phyloP scores from a whole-genome alignment of 1,284 basidiomycete genomes.

The Wallemia mellicola region DNA sequence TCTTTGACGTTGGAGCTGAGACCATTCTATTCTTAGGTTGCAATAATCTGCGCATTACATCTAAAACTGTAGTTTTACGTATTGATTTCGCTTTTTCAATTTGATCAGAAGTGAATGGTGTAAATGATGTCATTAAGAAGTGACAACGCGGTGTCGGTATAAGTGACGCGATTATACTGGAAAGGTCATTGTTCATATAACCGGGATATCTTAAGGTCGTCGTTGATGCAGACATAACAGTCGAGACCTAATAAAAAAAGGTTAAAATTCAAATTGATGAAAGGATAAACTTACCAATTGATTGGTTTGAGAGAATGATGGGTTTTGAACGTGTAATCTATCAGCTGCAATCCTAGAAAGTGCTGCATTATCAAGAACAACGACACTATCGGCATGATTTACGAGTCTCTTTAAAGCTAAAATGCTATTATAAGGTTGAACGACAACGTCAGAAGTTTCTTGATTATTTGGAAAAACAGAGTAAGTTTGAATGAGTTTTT shows the following conservation, averaged over 20 bases:
- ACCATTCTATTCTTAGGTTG: slow-evolving; percentile 99
- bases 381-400: slow-evolving; percentile 87
- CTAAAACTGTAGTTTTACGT: slow-evolving; percentile 74
- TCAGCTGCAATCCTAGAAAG: slow-evolving; percentile 72
- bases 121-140: slow-evolving; percentile 99
- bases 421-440: slow-evolving; percentile 89
- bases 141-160: slow-evolving; percentile 98
- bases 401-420: slow-evolving; percentile 82
- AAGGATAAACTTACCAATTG: slow-evolving; percentile 32
- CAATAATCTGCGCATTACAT: slow-evolving; percentile 89
- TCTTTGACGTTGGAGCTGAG: slow-evolving; percentile 67
- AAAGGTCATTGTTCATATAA: slow-evolving; percentile 99
- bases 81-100: slow-evolving; percentile 81
- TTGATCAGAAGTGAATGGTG: slow-evolving; percentile 86
- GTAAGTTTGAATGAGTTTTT: slow-evolving; percentile 97
- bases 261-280: slow-evolving; percentile 5
- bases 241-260: slow-evolving; percentile 44
- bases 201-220: slow-evolving; percentile 90
- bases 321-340: slow-evolving; percentile 62
- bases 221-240: slow-evolving; percentile 87
- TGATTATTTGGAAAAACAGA: slow-evolving; percentile 88
- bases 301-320: slow-evolving; percentile 81
- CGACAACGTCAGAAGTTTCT: slow-evolving; percentile 60
- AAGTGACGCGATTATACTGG: slow-evolving; percentile 83
- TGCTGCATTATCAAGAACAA: slow-evolving; percentile 90